A percentile compares a stretch with the other conserved stretches of the same genome.
Evolutionary conservation across 192 early-diverging fungal species (phyloP).

Genomic region (Gonapodya sp.): DNA sequence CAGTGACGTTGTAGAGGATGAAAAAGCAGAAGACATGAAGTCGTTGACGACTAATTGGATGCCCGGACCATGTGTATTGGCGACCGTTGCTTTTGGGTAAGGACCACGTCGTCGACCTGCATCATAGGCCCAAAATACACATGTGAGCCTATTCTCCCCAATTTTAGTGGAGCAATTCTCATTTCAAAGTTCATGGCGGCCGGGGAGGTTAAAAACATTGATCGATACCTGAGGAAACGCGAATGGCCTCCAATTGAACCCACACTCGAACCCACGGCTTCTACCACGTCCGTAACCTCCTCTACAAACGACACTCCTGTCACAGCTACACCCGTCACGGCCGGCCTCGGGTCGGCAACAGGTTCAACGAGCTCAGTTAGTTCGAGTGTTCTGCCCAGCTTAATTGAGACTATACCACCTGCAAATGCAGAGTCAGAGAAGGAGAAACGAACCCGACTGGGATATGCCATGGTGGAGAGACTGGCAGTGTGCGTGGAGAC

Average conservation of each 20-base stretch:
- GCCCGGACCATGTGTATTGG: neutral
- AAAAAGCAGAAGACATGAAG: neutral
- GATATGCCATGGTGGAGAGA: neutral
- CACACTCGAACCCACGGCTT: neutral
- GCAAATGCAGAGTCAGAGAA: neutral
- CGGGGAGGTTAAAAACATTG: neutral
- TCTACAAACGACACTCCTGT: too few species aligned
- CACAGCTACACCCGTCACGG: neutral
- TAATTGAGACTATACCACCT: neutral
- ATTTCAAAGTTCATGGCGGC: neutral
- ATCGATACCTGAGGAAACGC: neutral
- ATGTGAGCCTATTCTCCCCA: too few species aligned
- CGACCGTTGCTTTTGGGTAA: neutral
- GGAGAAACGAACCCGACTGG: neutral
- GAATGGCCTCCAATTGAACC: neutral
- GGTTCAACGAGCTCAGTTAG: neutral
- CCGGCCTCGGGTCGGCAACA: neutral
- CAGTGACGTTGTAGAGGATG: neutral
- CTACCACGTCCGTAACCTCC: neutral
- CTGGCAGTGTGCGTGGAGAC: neutral
- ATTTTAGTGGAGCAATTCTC: neutral
- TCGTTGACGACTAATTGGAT: neutral
- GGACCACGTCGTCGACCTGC: too few species aligned
- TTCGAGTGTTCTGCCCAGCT: neutral
- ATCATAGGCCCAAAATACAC: too few species aligned